A percentile compares a stretch with the other conserved stretches of the same genome.
Conservation (phyloP, 768 basidiomycete genomes). For the Paxillus ammoniavirescens region DNA sequence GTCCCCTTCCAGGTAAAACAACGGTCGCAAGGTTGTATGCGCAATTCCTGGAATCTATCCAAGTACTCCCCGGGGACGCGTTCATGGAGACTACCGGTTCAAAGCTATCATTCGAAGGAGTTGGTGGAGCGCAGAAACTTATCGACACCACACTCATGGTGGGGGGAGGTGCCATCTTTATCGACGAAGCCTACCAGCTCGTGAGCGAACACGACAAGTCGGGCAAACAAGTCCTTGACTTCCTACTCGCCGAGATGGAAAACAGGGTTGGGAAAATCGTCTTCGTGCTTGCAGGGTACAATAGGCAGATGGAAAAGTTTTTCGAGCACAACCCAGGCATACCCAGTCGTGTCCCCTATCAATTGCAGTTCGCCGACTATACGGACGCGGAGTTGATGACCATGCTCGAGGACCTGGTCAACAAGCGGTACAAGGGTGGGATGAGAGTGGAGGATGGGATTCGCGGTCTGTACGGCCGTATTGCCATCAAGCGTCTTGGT, state of each 20-base stretch:
- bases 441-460: conserved; percentile 59
- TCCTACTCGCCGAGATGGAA: conserved; percentile 73
- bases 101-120: conserved; percentile 54
- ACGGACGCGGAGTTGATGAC: conserved; percentile 51
- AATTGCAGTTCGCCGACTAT: conserved; percentile 61
- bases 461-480: conserved; percentile 51
- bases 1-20: conserved; percentile 49
- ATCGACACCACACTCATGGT: conserved; percentile 44
- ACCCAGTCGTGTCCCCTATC: conserved; percentile 63
- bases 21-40: conserved; percentile 65
- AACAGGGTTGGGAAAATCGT: conserved; percentile 62
- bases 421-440: conserved; percentile 42
- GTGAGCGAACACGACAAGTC: conserved; percentile 42
- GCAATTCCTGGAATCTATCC: conserved; percentile 55
- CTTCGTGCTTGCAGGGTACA: conserved; percentile 72
- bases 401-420: conserved; percentile 52
- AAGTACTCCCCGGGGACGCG: conserved; percentile 48
- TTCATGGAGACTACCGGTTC: conserved; percentile 69
- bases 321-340: conserved; percentile 76
- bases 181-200: conserved; percentile 74
- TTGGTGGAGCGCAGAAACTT: conserved; percentile 45
- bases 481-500: conserved; percentile 54
- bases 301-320: conserved; percentile 72
- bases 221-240: conserved; percentile 64
- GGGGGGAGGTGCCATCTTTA: conserved; percentile 65